Evolutionary conservation across 768 basidiomycete genomes (phyloP).

Genomic region (Boletus tomentosulus): DNA sequence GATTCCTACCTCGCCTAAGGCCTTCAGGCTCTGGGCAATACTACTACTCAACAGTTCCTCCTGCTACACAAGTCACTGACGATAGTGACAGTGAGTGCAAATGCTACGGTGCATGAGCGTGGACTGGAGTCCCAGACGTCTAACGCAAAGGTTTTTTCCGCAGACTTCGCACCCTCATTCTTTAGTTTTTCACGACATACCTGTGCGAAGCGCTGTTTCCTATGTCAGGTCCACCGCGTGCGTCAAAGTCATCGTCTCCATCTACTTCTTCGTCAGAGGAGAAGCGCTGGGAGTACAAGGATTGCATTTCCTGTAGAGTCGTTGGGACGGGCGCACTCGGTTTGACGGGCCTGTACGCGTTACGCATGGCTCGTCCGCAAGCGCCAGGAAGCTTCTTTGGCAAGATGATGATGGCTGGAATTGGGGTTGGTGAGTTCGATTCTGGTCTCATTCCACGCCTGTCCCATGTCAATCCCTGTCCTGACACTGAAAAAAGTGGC

Average conservation of each 20-base stretch:
- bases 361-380: slow-evolving; percentile 56
- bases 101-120: not conserved
- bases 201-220: not conserved
- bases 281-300: slow-evolving; percentile 30
- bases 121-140: not conserved
- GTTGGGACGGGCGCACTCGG: slow-evolving; percentile 63
- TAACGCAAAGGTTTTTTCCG: not conserved
- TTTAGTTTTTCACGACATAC: not conserved
- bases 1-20: no score
- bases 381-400: slow-evolving; percentile 60
- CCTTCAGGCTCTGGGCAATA: no score
- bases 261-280: slow-evolving; percentile 1
- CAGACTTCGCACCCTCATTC: not conserved
- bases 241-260: not conserved
- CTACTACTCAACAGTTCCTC: no score
- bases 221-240: slow-evolving; percentile 21
- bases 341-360: slow-evolving; percentile 62
- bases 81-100: not conserved
- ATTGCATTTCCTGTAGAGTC: slow-evolving; percentile 68
- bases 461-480: no score
- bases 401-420: slow-evolving; percentile 56
- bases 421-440: slow-evolving; percentile 53
- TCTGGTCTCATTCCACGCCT: not conserved
- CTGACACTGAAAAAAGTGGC: no score
- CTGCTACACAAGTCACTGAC: no score